Evolutionary conservation across 2,329 filamentous ascomycete species (phyloP), one percentile per base, ranked within the genome.

Genomic region (Zymoseptoria brevis): DNA sequence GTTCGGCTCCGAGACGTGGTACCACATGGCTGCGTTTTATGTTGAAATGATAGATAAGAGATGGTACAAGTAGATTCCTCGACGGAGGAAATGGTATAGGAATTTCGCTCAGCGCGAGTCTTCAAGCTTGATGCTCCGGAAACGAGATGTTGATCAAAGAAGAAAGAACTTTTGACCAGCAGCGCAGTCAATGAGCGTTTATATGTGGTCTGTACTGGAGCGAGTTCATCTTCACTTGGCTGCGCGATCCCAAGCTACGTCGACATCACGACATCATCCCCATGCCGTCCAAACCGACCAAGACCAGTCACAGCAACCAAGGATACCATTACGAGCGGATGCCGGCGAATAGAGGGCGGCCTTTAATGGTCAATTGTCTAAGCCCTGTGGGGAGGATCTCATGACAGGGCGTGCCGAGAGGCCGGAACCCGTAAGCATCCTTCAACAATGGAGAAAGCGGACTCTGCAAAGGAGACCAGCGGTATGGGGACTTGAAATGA

Each of bases 1-100:
- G 76, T 91, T 88, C 26, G 89, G 86, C 58, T 84, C 83, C 19
- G 88, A 87, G 64, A 90, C 82, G 72, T 80, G 83, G 55, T 68
- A 72, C 63, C 70, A 76, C 62, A 71, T 69, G 19, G 11, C 60
- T 35, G 58, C 56, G 22, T 55, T 63, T 48, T 52, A 16, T 30
- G 51, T 6, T 16, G 22, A 11, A 21, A 21, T 16, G 51, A 19
- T 11, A 30, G 51, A 16, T 4, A 4, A n/a, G 8, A 53, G 51
- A n/a, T 19, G 8, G n/a, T 9, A 29, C 3, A n/a, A 51, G 19
- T 51, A 45, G 6, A 6, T 13, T 45, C 35, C 35, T 16, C 35
- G 35, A 45, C n/a, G 11, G 35, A 41, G 35, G 35, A 45, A 45
- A n/a, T 45, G 35, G 11, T 45, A n/a, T 45, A 45, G 11, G 11